Percentiles rank a stretch among this genome's conserved stretches.
phyloP scores from a whole-genome alignment of 2,329 filamentous ascomycete species.

The Teratosphaeria destructans region DNA sequence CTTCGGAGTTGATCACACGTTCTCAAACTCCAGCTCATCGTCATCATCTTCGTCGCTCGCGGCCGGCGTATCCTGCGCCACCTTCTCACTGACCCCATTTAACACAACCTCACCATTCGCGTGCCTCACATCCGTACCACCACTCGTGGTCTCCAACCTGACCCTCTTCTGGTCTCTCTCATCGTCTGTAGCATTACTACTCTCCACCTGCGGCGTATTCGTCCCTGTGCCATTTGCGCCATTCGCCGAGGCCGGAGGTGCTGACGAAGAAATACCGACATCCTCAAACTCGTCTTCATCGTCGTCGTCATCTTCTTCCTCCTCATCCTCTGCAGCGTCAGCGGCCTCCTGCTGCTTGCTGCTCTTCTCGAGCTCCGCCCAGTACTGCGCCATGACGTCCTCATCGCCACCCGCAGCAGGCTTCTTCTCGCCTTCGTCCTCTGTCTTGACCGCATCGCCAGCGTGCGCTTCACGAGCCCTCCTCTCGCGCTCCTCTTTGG shows the following conservation, averaged over 20 bases:
- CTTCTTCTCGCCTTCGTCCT: slow-evolving; percentile 16
- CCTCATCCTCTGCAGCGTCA: slow-evolving; percentile 39
- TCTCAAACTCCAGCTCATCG: slow-evolving; percentile 1
- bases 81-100: background rate
- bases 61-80: background rate
- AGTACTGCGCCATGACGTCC: slow-evolving; percentile 55
- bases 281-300: slow-evolving; percentile 44
- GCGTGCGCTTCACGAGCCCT: slow-evolving; percentile 27
- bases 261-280: slow-evolving; percentile 40
- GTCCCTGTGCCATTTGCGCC: slow-evolving; percentile 22
- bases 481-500: slow-evolving; percentile 29
- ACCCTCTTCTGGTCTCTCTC: slow-evolving; percentile 28
- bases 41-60: slow-evolving; percentile 1
- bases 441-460: slow-evolving; percentile 10
- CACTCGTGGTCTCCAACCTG: background rate
- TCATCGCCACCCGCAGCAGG: slow-evolving; percentile 27
- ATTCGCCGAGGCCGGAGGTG: slow-evolving; percentile 20
- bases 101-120: background rate
- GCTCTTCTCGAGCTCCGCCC: slow-evolving; percentile 54
- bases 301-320: slow-evolving; percentile 41
- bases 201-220: slow-evolving; percentile 17
- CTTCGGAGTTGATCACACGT: background rate
- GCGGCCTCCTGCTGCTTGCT: slow-evolving; percentile 36
- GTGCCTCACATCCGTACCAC: background rate
- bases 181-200: slow-evolving; percentile 26